Conservation (phyloP, 495 filamentous ascomycete species). For the Neurospora sublineolata region DNA sequence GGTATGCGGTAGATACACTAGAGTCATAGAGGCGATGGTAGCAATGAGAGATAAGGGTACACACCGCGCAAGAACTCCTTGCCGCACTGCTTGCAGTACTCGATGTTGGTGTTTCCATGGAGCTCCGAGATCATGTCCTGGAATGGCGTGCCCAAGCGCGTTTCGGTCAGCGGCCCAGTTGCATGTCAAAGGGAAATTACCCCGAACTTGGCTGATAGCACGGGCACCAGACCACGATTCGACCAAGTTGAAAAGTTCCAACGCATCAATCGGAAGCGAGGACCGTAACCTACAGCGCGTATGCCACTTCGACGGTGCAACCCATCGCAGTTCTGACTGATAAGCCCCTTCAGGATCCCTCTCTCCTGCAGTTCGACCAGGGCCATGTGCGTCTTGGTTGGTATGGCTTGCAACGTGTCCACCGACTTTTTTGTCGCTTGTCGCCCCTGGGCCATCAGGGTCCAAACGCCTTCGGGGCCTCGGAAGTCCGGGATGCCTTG, state of each 20-base stretch:
- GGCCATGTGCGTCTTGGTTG: conserved; percentile 37
- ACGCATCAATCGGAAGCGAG: background rate
- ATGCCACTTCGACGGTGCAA: conserved; percentile 35
- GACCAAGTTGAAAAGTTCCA: too few relatives aligned
- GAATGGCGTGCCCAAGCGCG: background rate
- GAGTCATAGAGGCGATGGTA: background rate
- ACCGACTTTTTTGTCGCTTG: conserved; percentile 14
- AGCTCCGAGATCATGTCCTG: conserved; percentile 31
- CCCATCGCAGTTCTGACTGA: conserved; percentile 39
- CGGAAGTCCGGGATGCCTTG: conserved; percentile 36
- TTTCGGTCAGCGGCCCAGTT: background rate
- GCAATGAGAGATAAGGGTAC: background rate
- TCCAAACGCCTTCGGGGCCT: conserved; percentile 35
- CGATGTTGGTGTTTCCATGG: conserved; percentile 37
- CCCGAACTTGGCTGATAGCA: background rate
- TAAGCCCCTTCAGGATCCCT: conserved; percentile 29
- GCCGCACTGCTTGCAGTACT: conserved; percentile 32
- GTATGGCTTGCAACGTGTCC: conserved; percentile 31
- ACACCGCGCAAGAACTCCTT: conserved; percentile 36
- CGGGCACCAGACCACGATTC: background rate
- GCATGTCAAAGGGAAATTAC: background rate
- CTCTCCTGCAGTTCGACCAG: conserved; percentile 33
- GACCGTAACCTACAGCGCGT: conserved; percentile 20
- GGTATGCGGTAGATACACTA: too few relatives aligned
- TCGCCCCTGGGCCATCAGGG: conserved; percentile 28